phyloP scores from a whole-genome alignment of 1,284 basidiomycete species.

The Malassezia globosa region DNA sequence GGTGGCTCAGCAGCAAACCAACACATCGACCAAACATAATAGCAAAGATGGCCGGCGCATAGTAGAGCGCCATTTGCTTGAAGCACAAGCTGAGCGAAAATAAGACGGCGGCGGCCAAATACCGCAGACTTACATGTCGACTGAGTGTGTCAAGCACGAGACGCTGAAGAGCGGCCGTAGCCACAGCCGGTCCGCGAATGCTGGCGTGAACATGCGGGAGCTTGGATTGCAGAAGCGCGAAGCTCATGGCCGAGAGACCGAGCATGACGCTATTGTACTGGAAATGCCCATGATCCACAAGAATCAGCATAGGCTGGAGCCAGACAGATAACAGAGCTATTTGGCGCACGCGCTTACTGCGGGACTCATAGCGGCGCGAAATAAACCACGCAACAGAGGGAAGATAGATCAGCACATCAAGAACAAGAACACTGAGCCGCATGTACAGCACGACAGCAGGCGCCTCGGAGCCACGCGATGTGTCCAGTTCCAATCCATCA shows the following conservation, averaged over 20 bases:
- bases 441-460: constrained; percentile 57
- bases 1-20: constrained; percentile 68
- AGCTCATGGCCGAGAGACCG: constrained; percentile 33
- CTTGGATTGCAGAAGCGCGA: constrained; percentile 33
- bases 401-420: constrained; percentile 65
- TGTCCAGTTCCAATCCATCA: constrained; percentile 55
- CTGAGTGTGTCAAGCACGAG: constrained; percentile 26
- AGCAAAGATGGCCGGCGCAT: constrained; percentile 60
- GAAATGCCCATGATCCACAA: constrained; percentile 84
- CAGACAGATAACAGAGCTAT: constrained; percentile 53
- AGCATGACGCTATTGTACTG: constrained; percentile 52
- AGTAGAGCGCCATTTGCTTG: constrained; percentile 93
- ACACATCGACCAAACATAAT: constrained; percentile 51
- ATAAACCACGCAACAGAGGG: constrained; percentile 52
- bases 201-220: constrained; percentile 31
- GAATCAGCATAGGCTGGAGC: constrained; percentile 68
- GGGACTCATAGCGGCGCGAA: constrained; percentile 26
- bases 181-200: neutral
- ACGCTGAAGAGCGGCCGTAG: constrained; percentile 12
- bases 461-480: constrained; percentile 67
- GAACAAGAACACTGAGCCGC: constrained; percentile 62
- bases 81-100: constrained; percentile 75
- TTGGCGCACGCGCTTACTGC: constrained; percentile 33
- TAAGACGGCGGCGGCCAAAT: constrained; percentile 64
- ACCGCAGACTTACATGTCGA: constrained; percentile 37